phyloP scores from a whole-genome alignment of 768 basidiomycete genomes.

The Lanmaoa pseudosensibilis region DNA sequence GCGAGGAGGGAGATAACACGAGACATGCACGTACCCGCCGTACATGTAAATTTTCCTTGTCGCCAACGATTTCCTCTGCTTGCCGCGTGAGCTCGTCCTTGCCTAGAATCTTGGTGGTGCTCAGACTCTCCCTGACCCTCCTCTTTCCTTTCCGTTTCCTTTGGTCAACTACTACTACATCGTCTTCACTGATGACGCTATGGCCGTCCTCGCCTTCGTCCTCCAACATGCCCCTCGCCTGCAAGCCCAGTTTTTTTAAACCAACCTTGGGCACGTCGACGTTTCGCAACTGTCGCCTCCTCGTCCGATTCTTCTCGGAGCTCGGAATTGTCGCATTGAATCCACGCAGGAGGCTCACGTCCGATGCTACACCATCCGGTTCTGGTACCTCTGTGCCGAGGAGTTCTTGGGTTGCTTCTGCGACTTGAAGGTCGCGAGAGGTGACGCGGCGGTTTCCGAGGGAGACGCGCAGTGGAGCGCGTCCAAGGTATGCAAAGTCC shows the following conservation, averaged over 20 bases:
- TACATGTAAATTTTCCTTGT: constrained; percentile 92
- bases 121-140: constrained; percentile 65
- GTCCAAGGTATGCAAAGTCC: constrained; percentile 77
- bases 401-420: constrained; percentile 78
- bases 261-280: constrained; percentile 76
- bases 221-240: constrained; percentile 67
- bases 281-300: constrained; percentile 77
- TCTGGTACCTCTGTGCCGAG: constrained; percentile 73
- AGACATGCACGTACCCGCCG: constrained; percentile 56
- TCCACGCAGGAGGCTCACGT: constrained; percentile 82
- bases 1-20: constrained; percentile 1
- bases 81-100: constrained; percentile 85
- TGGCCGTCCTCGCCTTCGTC: constrained; percentile 53
- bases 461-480: constrained; percentile 70
- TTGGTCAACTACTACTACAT: constrained; percentile 58
- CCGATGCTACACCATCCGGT: constrained; percentile 63
- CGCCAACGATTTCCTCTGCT: constrained; percentile 79
- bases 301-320: constrained; percentile 72
- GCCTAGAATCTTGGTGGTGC: constrained; percentile 68
- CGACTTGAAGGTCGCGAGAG: constrained; percentile 80
- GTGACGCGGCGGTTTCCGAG: constrained; percentile 68
- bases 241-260: constrained; percentile 76
- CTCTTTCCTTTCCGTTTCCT: constrained; percentile 39
- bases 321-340: constrained; percentile 96
- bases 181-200: constrained; percentile 73